Evolutionary conservation across 805 yeast genomes (phyloP).

Genomic region (Clavispora santaluciae): DNA sequence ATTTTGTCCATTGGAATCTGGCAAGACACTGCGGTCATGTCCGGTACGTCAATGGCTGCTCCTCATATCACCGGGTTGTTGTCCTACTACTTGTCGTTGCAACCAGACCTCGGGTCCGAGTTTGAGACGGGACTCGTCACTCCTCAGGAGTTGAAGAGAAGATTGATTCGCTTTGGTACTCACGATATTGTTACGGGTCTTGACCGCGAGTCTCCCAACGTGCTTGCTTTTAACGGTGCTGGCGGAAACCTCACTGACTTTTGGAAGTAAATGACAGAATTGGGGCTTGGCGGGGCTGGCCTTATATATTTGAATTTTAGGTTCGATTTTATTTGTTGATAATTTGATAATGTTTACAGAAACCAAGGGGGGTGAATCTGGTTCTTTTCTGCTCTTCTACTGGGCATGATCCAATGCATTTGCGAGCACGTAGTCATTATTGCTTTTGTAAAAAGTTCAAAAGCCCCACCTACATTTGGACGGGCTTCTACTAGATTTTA

Average conservation of each 20-base stretch:
- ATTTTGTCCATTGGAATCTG: slow-evolving; percentile 49
- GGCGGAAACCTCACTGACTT: slow-evolving; percentile 13
- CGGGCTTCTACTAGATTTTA: too few species aligned
- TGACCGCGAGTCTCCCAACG: slow-evolving; percentile 57
- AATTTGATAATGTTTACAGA: too few species aligned
- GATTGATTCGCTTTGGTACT: slow-evolving; percentile 44
- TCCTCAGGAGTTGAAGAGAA: slow-evolving; percentile 35
- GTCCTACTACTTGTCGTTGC: slow-evolving; percentile 42
- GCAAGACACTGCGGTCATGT: slow-evolving; percentile 24
- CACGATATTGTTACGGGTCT: slow-evolving; percentile 43
- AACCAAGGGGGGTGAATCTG: too few species aligned
- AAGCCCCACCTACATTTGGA: too few species aligned
- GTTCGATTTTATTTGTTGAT: neutral
- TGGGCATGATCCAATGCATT: too few species aligned
- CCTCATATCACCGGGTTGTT: slow-evolving; percentile 68
- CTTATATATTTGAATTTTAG: neutral
- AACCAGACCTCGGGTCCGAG: slow-evolving; percentile 15
- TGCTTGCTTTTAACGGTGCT: slow-evolving; percentile 38
- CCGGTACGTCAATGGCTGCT: slow-evolving; percentile 82
- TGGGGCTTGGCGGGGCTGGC: neutral
- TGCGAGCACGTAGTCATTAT: too few species aligned
- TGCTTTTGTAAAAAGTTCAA: too few species aligned
- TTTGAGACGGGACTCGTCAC: slow-evolving; percentile 42
- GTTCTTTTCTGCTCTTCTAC: too few species aligned
- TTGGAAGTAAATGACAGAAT: slow-evolving; percentile 5